A percentile compares a stretch with the other conserved stretches of the same genome.
Evolutionary conservation across 768 basidiomycete genomes (phyloP).

Genomic region (Tulasnella sp.): DNA sequence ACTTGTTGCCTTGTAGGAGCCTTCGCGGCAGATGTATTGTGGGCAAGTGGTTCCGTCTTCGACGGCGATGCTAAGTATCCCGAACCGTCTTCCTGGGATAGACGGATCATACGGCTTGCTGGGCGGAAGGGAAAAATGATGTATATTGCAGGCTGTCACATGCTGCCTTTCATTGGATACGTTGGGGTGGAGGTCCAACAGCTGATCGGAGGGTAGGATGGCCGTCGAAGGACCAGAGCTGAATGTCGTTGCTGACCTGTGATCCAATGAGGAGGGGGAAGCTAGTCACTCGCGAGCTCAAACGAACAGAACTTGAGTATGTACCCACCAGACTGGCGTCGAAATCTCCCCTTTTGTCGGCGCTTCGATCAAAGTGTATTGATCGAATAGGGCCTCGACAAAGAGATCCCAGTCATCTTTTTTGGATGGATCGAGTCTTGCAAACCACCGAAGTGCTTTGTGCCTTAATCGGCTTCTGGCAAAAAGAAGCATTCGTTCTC

Average conservation of each 20-base stretch:
- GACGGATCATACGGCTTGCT: background rate
- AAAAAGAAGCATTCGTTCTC: background rate
- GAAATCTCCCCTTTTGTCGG: background rate
- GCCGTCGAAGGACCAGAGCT: background rate
- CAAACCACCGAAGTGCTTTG: background rate
- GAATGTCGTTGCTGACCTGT: background rate
- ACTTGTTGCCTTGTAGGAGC: too few relatives aligned
- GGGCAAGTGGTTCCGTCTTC: background rate
- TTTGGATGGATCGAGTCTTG: background rate
- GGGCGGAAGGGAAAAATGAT: too few relatives aligned
- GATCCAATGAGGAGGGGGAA: background rate
- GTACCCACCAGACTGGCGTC: background rate
- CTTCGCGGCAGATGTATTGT: background rate
- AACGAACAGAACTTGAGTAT: background rate
- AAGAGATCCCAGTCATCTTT: background rate
- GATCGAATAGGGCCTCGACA: background rate
- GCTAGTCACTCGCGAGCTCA: too few relatives aligned
- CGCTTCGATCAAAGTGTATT: background rate
- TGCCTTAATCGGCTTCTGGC: background rate
- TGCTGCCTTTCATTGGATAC: background rate
- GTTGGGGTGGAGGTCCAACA: background rate
- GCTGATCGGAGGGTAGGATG: background rate
- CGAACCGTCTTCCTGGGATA: background rate
- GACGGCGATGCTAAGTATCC: background rate
- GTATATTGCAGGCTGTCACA: background rate